Base-by-base conservation (phyloP, 2,329 filamentous ascomycete species). In the Spiromastix sp. region DNA sequence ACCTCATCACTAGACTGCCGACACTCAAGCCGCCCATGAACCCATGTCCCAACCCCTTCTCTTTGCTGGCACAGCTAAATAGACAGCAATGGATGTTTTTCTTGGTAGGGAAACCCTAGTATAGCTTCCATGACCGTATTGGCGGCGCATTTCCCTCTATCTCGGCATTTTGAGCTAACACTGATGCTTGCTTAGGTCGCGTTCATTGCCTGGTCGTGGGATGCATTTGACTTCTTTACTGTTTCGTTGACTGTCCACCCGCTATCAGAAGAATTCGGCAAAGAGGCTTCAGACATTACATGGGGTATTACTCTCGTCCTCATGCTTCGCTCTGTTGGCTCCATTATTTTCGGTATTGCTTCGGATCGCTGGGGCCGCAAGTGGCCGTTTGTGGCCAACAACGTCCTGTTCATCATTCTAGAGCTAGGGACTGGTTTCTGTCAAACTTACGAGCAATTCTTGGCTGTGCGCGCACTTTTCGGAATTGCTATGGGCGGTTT, bases 191-290 rank as follows among this genome's bases (percentile, higher is more conserved):
- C n/a, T n/a, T 39, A 60, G 56, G 51, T 60, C 32, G 59, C 55
- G 2, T 62, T 61, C 41, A 46, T 64, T 11, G 70, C 62, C 2
- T 76, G 72, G 68, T 59, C 61, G 2, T 71, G 67, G 66, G 68
- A 72, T 46, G 64, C 72, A 0, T 74, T 77, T 38, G 73, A 77
- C 48, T 77, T 77, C 57, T 77, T 77, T 56, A 74, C 72, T 16
- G 72, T 77, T 16, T 74, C 69, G 4, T 54, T 77, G 33, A 72
- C 71, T 0, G 67, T 77, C 11, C 54, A 59, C 4, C 49, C 72
- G 24, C 55, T 78, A 8, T 71, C 72, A 2, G 57, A 68, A 38
- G 52, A 59, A 2, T 78, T 78, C 45, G 61, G 57, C 32, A 70
- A 67, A 43, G 61, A 65, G 2, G 70, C 71, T 32, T 67, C 66